Percentiles rank a stretch among this genome's conserved stretches.
Conservation (phyloP, 257 asterid genomes). For the Solanum tarijense region DNA sequence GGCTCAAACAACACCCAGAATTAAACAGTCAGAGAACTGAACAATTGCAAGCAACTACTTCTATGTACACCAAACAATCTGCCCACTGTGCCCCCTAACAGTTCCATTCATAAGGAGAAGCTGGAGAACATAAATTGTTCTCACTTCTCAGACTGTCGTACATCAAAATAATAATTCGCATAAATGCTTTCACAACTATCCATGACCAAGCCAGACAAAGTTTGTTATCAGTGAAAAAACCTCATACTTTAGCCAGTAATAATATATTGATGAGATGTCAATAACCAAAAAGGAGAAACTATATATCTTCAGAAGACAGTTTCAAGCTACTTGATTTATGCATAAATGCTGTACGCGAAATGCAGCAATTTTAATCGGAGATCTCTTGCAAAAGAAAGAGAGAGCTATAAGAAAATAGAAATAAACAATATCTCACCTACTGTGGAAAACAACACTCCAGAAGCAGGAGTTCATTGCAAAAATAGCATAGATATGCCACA, state of each 20-base stretch:
- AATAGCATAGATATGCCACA: slow-evolving; percentile 69
- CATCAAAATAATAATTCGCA: background rate
- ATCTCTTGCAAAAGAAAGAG: background rate
- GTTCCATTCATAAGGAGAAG: background rate
- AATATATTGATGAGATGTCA: background rate
- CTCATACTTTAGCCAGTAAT: background rate
- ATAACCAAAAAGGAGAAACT: background rate
- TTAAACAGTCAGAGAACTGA: background rate
- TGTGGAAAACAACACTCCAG: slow-evolving; percentile 81
- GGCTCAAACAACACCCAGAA: background rate
- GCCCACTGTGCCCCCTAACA: background rate
- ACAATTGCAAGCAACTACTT: background rate
- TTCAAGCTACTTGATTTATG: background rate
- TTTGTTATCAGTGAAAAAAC: background rate
- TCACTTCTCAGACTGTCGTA: background rate
- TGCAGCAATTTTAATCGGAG: background rate
- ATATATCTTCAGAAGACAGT: background rate
- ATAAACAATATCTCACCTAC: slow-evolving; percentile 40
- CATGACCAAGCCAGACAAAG: background rate
- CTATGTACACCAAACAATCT: background rate
- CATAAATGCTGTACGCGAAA: background rate
- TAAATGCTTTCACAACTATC: background rate
- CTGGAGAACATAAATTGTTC: background rate
- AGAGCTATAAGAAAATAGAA: background rate
- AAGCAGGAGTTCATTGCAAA: slow-evolving; percentile 75